Evolutionary conservation across 306 rosid genomes (phyloP).

Genomic region (Cercis canadensis): DNA sequence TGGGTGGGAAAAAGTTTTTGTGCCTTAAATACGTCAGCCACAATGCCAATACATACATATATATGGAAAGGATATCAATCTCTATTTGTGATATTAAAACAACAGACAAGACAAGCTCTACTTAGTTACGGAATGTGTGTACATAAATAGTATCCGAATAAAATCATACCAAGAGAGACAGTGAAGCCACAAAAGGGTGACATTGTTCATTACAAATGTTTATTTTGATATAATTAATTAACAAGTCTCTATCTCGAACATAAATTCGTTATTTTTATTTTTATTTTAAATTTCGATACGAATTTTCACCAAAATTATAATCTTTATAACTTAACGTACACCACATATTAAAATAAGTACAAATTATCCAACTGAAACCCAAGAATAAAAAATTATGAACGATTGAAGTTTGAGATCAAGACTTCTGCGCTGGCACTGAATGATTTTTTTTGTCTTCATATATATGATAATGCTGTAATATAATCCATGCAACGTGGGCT

Average conservation of each 20-base stretch:
- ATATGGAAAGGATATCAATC: too few species aligned
- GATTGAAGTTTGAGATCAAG: conserved; percentile 46
- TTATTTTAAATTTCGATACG: background rate
- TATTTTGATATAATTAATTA: too few species aligned
- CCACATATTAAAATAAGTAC: background rate
- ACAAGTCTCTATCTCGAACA: background rate
- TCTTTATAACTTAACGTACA: background rate
- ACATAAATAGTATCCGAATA: too few species aligned
- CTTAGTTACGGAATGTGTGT: too few species aligned
- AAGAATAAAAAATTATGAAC: conserved; percentile 40
- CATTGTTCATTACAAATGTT: too few species aligned
- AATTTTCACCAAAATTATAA: background rate
- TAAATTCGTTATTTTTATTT: background rate
- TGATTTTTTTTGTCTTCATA: conserved; percentile 37
- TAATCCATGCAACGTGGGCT: conserved; percentile 40
- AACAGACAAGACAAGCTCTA: too few species aligned
- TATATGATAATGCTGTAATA: conserved; percentile 26
- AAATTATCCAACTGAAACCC: background rate
- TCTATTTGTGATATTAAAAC: too few species aligned
- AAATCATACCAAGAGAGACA: too few species aligned
- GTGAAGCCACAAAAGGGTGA: too few species aligned
- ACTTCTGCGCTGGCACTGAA: conserved; percentile 41
- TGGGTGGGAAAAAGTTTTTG: too few species aligned
- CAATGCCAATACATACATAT: too few species aligned
- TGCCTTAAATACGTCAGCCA: too few species aligned